These are phyloP conservation scores for Crucibulum laeve DNA, from an alignment of 768 basidiomycete genomes.

Conservation along the genomic window DNA sequence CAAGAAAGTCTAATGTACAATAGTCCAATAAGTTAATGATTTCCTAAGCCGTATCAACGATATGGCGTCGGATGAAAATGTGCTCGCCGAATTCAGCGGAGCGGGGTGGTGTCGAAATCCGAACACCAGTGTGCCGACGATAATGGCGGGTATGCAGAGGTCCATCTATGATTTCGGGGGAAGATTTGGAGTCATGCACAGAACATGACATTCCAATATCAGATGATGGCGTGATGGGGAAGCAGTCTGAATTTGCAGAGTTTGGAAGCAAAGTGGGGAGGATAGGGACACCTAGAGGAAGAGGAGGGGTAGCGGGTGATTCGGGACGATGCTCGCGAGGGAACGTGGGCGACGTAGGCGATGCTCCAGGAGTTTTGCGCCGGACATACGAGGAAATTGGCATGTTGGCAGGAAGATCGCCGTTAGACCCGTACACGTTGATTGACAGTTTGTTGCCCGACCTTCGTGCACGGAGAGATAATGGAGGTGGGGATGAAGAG, in stretches of 20 bases:
- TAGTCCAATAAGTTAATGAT: not conserved
- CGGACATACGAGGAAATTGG: constrained; percentile 81
- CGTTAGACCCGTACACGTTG: constrained; percentile 43
- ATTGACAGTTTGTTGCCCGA: constrained; percentile 41
- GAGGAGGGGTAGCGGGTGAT: constrained; percentile 30
- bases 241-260: constrained; percentile 37
- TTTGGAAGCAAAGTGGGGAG: constrained; percentile 52
- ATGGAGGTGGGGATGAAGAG: constrained; percentile 37
- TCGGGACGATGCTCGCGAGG: constrained; percentile 37
- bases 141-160: constrained; percentile 26
- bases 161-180: constrained; percentile 13
- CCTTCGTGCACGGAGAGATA: constrained; percentile 39
- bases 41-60: constrained; percentile 19
- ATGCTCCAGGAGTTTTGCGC: constrained; percentile 71
- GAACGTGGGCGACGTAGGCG: constrained; percentile 67
- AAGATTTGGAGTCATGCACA: constrained; percentile 5
- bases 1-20: not conserved
- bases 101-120: constrained; percentile 38
- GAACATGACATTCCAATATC: constrained; percentile 23
- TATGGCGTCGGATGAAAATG: constrained; percentile 23
- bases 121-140: constrained; percentile 35
- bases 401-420: constrained; percentile 57
- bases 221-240: constrained; percentile 34
- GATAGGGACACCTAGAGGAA: constrained; percentile 61
- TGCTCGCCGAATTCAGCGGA: constrained; percentile 23